phyloP scores from a whole-genome alignment of 83 land plant species.

The Picea abies region DNA sequence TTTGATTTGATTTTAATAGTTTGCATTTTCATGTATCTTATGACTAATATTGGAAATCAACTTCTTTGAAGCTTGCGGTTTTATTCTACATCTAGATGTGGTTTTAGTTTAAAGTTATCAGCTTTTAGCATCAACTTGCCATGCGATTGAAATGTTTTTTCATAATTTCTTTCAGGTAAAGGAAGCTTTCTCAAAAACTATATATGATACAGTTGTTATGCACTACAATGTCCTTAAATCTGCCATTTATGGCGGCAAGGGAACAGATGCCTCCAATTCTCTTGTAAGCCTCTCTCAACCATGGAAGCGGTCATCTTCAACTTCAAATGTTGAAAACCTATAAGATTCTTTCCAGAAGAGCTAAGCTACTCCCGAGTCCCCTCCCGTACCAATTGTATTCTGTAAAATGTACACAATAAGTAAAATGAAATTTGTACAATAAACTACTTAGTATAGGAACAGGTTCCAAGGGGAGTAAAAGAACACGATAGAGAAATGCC shows the following conservation, averaged over 20 bases:
- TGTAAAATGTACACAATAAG: constrained; percentile 3
- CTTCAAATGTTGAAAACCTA: background rate
- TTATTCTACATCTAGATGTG: background rate
- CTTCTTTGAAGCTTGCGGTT: background rate
- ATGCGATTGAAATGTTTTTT: constrained; percentile 1
- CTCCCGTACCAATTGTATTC: background rate
- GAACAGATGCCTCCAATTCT: constrained; percentile 60
- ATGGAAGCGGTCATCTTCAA: constrained; percentile 38
- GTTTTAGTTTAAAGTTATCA: background rate
- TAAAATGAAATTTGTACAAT: background rate
- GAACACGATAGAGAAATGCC: background rate
- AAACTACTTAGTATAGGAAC: background rate
- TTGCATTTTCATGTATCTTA: background rate
- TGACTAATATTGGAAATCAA: background rate
- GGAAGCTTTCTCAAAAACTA: constrained; percentile 43
- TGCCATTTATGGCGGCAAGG: constrained; percentile 72
- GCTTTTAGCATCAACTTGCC: background rate
- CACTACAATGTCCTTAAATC: constrained; percentile 75
- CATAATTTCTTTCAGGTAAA: constrained; percentile 53
- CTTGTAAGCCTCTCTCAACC: constrained; percentile 75
- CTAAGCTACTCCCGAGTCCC: background rate
- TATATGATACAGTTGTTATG: constrained; percentile 59
- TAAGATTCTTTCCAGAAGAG: background rate
- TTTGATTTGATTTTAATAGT: background rate
- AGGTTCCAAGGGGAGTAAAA: background rate